Evolutionary conservation across 1,284 basidiomycete species (phyloP), one percentile per base, ranked within the genome.

Genomic region (Thelephora terrestris): DNA sequence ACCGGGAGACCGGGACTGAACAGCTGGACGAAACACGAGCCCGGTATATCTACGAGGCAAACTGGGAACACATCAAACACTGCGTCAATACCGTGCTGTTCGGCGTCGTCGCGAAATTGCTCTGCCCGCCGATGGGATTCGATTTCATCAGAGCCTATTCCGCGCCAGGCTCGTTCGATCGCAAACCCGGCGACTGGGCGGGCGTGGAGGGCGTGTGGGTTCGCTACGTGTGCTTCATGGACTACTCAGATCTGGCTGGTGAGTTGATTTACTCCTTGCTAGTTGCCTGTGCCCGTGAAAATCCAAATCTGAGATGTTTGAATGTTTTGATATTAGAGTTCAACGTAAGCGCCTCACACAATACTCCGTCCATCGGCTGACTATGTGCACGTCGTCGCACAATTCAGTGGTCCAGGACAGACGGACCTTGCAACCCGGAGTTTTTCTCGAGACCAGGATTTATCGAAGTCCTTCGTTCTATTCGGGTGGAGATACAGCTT

Each of bases 151-250:
- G 77, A 12, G 66, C 71, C 20, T 73, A 75, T 58, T 78, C 77
- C 20, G 73, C 75, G 6, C 72, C 73, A n/a, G 69, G 65, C 10
- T 49, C 61, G 27, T 54, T 51, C 9, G 58, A 60, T 39, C 61
- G 62, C 25, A 49, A 57, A 40, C 55, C 63, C 18, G 54, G 59
- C 29, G 81, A 85, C 59, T 85, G 83, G 82, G 81, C 81, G 24
- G 81, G 81, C 14, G 72, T 84, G 4, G 76, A 79, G 60, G 82
- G 81, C 58, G 73, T 70, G 16, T 86, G 82, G 82, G 69, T 74
- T 54, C 67, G 82, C 60, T 77, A 79, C 52, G 76, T 85, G 14
- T 83, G 75, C 50, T 85, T 83, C 55, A 81, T 85, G 79, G 83
- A 85, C 63, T 82, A 84, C 62, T 18, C 18, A 16, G 37, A 39